Evolutionary conservation across 2,329 filamentous ascomycete genomes (phyloP), one percentile per base, ranked within the genome.

Genomic region (Xylaria arbuscula): DNA sequence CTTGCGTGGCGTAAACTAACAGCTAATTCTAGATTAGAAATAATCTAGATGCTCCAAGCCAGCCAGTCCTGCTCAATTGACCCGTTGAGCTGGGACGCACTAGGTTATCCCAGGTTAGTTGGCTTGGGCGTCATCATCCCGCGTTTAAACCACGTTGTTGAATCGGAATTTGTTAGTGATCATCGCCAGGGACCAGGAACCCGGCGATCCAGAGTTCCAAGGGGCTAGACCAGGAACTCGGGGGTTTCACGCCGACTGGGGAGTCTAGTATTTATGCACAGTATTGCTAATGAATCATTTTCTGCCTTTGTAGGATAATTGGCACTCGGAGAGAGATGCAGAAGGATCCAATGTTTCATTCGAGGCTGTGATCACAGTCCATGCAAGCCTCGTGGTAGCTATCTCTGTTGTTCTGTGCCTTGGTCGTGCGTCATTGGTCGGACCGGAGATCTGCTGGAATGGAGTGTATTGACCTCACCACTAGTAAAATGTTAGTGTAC

Each of bases 1-100:
- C 40, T 45, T n/a, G 11, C 13, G 9, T 15, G 13, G 38, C 38
- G 28, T 28, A 28, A 10, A 11, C 13, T 24, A 45, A 57, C 24
- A n/a, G 22, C 38, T 28, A 45, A 32, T 57, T 55, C 3, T 34
- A 10, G n/a, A 24, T 34, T 47, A 36, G 28, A 40, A 48, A 13
- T 13, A 32, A 19, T 13, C 19, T 55, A 58, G 53, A 10, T 34
- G 42, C 32, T 50, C 58, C 38, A 57, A 57, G 36, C 24, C 28
- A 11, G 67, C 58, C 13, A 19, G 42, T n/a, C 5, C 42, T 45
- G 42, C 7, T 45, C 42, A 19, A 19, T 19, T 9, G 42, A 19
- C 50, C 68, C 68, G 42, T 28, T 61, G 62, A 63, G 55, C 61
- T 53, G 68, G 65, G 19, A 68, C 58, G 51, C 68, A 65, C 68